Base-by-base conservation (phyloP, 495 filamentous ascomycete species). In the Tuber borchii region DNA sequence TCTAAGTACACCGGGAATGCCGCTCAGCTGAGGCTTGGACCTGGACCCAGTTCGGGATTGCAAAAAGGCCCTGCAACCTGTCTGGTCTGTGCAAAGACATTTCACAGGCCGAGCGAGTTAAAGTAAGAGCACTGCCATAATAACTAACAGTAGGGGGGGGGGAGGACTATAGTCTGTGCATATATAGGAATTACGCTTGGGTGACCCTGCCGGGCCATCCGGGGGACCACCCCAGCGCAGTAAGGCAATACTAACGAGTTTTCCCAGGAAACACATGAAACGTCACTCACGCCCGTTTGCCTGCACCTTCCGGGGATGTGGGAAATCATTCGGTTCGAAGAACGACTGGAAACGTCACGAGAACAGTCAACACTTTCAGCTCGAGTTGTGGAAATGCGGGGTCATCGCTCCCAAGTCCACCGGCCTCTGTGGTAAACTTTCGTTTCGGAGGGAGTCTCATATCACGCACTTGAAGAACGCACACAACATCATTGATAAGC, bases 321-420 rank as follows among this genome's bases (percentile, higher is more conserved):
- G 86, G 70, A 95, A 93, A 78, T 87, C 84, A 4, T 97, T 97
- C 78, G 95, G 95, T 48, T 94, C 92, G 85, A 97, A 97, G 82
- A 93, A 93, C 69, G 95, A 97, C 84, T 97, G 95, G 95, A 97
- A 97, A 84, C 90, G 95, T 12, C 95, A 98, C 82, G 95, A 98
- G 79, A 93, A 90, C 78, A 91, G 90, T 40, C 93, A 97, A 82
- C 95, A 97, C 81, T 91, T 89, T 77, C 89, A 91, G 78, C 80
- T 89, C 3, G 90, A 93, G 76, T 87, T 88, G 73, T 97, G 93
- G 90, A 89, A 90, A n/a, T 97, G 95, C 83, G 86, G 86, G 48
- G 80, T 86, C 69, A 73, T 72, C 19, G 80, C 81, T 16, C 43
- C n/a, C 22, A 71, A 71, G 45, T n/a, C 71, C 34, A 73, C 76